Base-by-base conservation (phyloP, 139 green algal genomes). In the Penium margaritaceum region DNA sequence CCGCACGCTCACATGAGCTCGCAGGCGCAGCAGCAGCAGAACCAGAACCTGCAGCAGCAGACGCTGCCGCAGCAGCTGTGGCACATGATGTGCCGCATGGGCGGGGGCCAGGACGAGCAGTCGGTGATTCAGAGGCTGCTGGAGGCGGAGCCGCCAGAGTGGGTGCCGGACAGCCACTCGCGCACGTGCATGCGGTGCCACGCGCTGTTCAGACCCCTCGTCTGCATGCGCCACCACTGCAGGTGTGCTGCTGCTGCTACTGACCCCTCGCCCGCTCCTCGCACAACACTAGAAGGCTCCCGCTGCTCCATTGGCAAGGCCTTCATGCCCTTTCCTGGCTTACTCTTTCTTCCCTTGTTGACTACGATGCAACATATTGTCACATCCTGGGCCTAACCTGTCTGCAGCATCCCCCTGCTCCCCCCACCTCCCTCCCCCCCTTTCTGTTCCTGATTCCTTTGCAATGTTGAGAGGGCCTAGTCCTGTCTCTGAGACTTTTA, bases 151-250 rank as follows among this genome's bases (percentile, higher is more conserved):
- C 73, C 66, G 24, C 73, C 73, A 29, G 30, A 77, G 47, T 80
- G 73, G 73, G 24, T 80, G 58, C 54, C 73, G 17, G 73, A 80
- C 41, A 80, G 73, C 12, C 30, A 5, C 15, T 55, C 64, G 0
- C 27, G 36, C 14, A 39, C 19, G 32, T 80, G 73, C 47, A 76
- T 80, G 73, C 67, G 72, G 47, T 80, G 73, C 55, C 33, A 41
- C 9, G 41, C 70, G 15, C 41, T 36, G 3, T 80, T 80, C 24
- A 15, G 51, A 41, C 65, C 66, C 4, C 27, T 80, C 4, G 34
- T 44, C 14, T 69, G 73, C 47, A 61, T 36, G 27, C 51, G 73
- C 32, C 73, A 80, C 46, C 72, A 79, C 53, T 79, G 72, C 64
- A 65, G 70, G 67, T 75, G 43, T 12, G 27, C 15, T 2, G 5